Conservation (phyloP, 2,329 filamentous ascomycete genomes). For the Talaromyces amestolkiae region DNA sequence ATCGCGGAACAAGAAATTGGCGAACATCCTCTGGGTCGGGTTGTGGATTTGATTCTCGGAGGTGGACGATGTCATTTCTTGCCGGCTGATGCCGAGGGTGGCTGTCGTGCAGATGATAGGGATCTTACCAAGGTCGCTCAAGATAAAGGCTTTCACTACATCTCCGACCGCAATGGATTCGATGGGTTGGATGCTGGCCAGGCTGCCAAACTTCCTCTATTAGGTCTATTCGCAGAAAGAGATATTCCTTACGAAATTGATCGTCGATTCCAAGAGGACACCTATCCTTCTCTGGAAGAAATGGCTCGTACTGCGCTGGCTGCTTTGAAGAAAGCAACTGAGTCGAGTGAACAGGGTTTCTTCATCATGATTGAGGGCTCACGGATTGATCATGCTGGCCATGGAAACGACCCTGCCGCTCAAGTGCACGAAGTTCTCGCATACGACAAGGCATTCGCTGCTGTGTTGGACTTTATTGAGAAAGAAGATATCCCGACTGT, state of each 20-base stretch:
- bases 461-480: constrained; percentile 81
- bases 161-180: constrained; percentile 70
- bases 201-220: constrained; percentile 69
- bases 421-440: constrained; percentile 92
- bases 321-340: constrained; percentile 76
- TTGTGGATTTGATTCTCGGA: constrained; percentile 89
- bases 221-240: constrained; percentile 77
- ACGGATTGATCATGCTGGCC: constrained; percentile 91
- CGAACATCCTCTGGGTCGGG: constrained; percentile 77
- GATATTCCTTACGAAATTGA: constrained; percentile 96
- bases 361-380: constrained; percentile 99
- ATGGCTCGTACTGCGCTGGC: constrained; percentile 82
- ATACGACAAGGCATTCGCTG: constrained; percentile 82
- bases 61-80: constrained; percentile 93
- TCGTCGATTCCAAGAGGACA: constrained; percentile 70
- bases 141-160: constrained; percentile 77
- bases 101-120: constrained; percentile 76
- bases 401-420: constrained; percentile 77
- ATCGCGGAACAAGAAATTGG: constrained; percentile 93
- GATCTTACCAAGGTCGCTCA: constrained; percentile 72
- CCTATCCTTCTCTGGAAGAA: constrained; percentile 85
- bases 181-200: constrained; percentile 68
- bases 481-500: constrained; percentile 69
- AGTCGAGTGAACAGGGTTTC: constrained; percentile 84
- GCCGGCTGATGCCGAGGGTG: constrained; percentile 73